Evolutionary conservation across 352 stramenopile species (phyloP).

Genomic region (Phytophthora foliorum): DNA sequence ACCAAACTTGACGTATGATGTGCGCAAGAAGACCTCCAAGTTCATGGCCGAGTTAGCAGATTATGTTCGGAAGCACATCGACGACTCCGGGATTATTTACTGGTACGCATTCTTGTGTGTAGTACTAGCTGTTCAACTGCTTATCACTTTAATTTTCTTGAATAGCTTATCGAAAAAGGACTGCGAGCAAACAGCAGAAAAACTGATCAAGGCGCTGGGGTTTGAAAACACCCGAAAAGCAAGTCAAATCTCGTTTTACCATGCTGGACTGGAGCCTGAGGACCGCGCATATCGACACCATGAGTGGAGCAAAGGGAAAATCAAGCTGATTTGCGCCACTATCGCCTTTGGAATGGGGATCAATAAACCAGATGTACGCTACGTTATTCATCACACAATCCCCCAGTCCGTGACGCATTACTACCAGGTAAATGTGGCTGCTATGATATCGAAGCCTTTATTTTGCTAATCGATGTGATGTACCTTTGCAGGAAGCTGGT

Average conservation of each 20-base stretch:
- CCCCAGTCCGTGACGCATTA: conserved; percentile 92
- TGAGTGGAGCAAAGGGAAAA: conserved; percentile 92
- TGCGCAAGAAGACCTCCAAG: conserved; percentile 82
- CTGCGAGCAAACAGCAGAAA: conserved; percentile 85
- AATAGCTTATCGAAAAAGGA: conserved; percentile 89
- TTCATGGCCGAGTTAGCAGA: conserved; percentile 86
- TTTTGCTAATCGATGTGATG: neutral
- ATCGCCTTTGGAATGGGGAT: conserved; percentile 93
- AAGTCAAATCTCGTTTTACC: conserved; percentile 86
- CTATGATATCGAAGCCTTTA: neutral
- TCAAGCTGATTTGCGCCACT: conserved; percentile 91
- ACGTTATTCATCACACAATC: conserved; percentile 92
- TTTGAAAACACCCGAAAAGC: conserved; percentile 78
- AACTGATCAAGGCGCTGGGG: conserved; percentile 81
- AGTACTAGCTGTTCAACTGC: conserved; percentile 2
- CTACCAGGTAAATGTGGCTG: conserved; percentile 71
- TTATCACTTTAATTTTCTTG: neutral
- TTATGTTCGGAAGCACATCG: conserved; percentile 83
- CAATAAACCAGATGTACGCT: conserved; percentile 91
- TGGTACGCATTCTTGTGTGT: conserved; percentile 52
- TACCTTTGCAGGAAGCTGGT: conserved; percentile 72
- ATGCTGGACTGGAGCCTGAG: conserved; percentile 78
- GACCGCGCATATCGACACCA: conserved; percentile 84
- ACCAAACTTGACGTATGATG: conserved; percentile 87
- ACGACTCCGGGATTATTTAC: conserved; percentile 92